Conservation (phyloP, 192 early-diverging fungal species). For the Pilobolus umbonatus region DNA sequence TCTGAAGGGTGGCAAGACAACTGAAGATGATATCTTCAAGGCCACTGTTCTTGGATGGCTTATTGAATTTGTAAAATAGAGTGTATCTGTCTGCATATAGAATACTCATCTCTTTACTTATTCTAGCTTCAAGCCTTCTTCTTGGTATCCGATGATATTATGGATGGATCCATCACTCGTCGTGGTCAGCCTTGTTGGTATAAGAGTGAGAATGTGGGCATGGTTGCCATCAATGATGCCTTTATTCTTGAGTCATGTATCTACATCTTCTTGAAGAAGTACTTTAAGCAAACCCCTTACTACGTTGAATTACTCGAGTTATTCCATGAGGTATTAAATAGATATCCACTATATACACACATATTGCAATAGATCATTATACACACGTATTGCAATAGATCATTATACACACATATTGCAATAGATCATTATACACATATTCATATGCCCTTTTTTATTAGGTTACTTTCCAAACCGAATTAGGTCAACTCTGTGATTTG, state of each 20-base stretch:
- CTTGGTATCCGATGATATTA: slow-evolving; percentile 97
- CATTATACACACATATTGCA: too few species aligned
- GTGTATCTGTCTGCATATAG: not conserved
- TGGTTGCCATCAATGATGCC: slow-evolving; percentile 93
- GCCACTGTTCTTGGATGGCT: slow-evolving; percentile 93
- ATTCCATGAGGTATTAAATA: slow-evolving; percentile 73
- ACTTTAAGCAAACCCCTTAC: slow-evolving; percentile 81
- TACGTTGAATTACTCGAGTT: slow-evolving; percentile 92
- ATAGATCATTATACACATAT: too few species aligned
- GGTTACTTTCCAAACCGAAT: slow-evolving; percentile 93
- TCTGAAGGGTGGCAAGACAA: slow-evolving; percentile 67
- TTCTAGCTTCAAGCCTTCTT: slow-evolving; percentile 95
- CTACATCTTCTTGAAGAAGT: slow-evolving; percentile 91
- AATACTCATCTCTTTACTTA: not conserved
- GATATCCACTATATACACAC: not conserved
- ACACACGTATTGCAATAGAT: too few species aligned
- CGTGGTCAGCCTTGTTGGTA: slow-evolving; percentile 99
- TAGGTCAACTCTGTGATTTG: slow-evolving; percentile 96
- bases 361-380: too few species aligned
- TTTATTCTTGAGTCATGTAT: slow-evolving; percentile 91
- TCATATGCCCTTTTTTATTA: slow-evolving; percentile 1
- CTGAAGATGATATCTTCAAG: slow-evolving; percentile 76
- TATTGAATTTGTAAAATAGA: slow-evolving; percentile 76
- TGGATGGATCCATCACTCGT: slow-evolving; percentile 93
- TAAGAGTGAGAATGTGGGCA: slow-evolving; percentile 73